Base-by-base conservation (phyloP, 2,329 filamentous ascomycete genomes). In the Fusarium udum region DNA sequence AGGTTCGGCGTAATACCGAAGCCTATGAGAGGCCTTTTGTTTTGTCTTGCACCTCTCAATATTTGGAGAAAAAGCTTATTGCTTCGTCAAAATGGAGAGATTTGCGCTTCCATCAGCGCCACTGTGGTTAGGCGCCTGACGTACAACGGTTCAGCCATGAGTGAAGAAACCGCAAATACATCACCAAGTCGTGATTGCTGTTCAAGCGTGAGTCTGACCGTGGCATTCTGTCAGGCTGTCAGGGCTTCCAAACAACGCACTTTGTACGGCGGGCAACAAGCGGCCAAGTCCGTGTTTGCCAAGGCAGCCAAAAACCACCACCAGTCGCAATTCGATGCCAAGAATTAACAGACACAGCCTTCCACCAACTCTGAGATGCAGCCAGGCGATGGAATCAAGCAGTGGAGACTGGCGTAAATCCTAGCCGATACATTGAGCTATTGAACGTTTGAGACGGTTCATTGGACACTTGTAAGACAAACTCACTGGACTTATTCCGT, bases 361-460 rank as follows among this genome's bases (percentile, higher is more conserved):
- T 67, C 43, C 55, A 45, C 45, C 43, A 62, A 60, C 70, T 73
- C 45, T 37, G 46, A 68, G 64, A 57, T 58, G 59, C 49, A 37
- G 51, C 49, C 24, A 52, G 52, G 48, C 58, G 56, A 74, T 56
- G 67, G 63, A 75, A 68, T 73, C 61, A 57, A 72, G 69, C 60
- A 69, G 71, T 70, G 74, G 73, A 52, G 51, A 63, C 61, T 66
- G 55, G 65, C 58, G 66, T 67, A 51, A 42, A 66, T 61, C 71
- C 71, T 69, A 40, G 61, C 31, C 24, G 26, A 37, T n/a, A 56
- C 52, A 37, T 51, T 39, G 18, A 66, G 43, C 66, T 69, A 74
- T 61, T 53, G 55, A 52, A 60, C 65, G 71, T 75, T 57, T 62
- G 57, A 52, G 67, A 75, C 72, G 72, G 73, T 72, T 75, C 53